Evolutionary conservation across 1,284 basidiomycete genomes (phyloP).

Genomic region (Takashimella koratensis): DNA sequence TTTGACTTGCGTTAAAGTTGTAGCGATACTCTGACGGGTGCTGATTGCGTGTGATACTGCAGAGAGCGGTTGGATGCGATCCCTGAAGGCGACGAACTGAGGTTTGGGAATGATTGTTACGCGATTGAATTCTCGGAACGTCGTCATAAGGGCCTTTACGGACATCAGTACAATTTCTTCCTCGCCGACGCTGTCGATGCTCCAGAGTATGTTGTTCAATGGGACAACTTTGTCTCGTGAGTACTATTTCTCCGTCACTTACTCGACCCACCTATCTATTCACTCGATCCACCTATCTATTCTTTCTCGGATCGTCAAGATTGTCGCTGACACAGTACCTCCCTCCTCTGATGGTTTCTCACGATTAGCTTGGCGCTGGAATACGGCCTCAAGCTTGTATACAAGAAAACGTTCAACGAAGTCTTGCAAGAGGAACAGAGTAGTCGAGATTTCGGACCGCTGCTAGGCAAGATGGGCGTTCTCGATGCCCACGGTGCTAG

Average conservation of each 20-base stretch:
- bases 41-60: slow-evolving; percentile 3
- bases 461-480: slow-evolving; percentile 84
- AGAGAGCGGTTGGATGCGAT: slow-evolving; percentile 67
- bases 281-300: too few relatives aligned
- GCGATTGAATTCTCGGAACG: slow-evolving; percentile 75
- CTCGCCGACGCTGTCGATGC: slow-evolving; percentile 93
- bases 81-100: slow-evolving; percentile 58
- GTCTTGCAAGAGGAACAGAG: slow-evolving; percentile 74
- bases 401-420: slow-evolving; percentile 84
- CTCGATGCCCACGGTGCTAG: slow-evolving; percentile 76
- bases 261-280: too few relatives aligned
- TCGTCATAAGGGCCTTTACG: slow-evolving; percentile 64
- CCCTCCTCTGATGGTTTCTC: too few relatives aligned
- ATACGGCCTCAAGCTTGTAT: slow-evolving; percentile 69
- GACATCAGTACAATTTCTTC: slow-evolving; percentile 91
- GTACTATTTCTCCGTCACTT: slow-evolving; percentile 35
- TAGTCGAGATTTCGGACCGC: slow-evolving; percentile 67
- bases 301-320: too few relatives aligned
- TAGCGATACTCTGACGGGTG: neutral
- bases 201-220: slow-evolving; percentile 92
- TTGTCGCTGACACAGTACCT: too few relatives aligned
- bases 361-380: slow-evolving; percentile 70
- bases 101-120: slow-evolving; percentile 89
- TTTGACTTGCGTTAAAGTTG: slow-evolving; percentile 17
- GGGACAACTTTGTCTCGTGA: slow-evolving; percentile 85